phyloP scores from a whole-genome alignment of 2,329 filamentous ascomycete species.

The Xylaria sp. region DNA sequence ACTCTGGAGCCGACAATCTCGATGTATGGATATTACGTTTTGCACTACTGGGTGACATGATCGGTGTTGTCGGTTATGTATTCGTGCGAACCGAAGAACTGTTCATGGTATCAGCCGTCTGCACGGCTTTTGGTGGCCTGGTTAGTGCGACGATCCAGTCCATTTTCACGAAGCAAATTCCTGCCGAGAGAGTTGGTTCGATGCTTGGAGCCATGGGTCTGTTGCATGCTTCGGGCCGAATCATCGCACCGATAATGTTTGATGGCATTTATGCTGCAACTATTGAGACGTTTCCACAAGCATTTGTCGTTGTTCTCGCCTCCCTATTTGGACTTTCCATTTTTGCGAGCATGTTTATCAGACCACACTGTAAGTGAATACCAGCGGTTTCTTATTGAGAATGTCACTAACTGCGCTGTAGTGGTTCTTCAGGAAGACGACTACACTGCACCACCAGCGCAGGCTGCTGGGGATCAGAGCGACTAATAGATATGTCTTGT shows the following conservation, averaged over 20 bases:
- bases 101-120: constrained; percentile 66
- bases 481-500: constrained; percentile 2
- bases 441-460: constrained; percentile 22
- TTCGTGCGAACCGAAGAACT: constrained; percentile 55
- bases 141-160: constrained; percentile 80
- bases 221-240: constrained; percentile 73
- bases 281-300: constrained; percentile 70
- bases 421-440: constrained; percentile 28
- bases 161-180: constrained; percentile 84
- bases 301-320: constrained; percentile 73
- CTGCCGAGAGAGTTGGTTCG: constrained; percentile 73
- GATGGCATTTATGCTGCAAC: constrained; percentile 82
- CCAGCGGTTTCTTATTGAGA: not conserved
- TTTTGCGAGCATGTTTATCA: constrained; percentile 63
- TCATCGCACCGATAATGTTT: constrained; percentile 76
- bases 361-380: constrained; percentile 63
- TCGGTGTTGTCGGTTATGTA: constrained; percentile 72
- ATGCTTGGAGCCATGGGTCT: constrained; percentile 85
- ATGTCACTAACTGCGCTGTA: constrained; percentile 12
- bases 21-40: constrained; percentile 73
- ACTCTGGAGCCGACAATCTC: constrained; percentile 67
- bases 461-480: constrained; percentile 11
- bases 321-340: constrained; percentile 62
- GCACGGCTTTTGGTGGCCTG: constrained; percentile 76
- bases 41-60: constrained; percentile 68